phyloP scores from a whole-genome alignment of 225 moss, liverwort and hornwort species.

The Ulota crispa region DNA sequence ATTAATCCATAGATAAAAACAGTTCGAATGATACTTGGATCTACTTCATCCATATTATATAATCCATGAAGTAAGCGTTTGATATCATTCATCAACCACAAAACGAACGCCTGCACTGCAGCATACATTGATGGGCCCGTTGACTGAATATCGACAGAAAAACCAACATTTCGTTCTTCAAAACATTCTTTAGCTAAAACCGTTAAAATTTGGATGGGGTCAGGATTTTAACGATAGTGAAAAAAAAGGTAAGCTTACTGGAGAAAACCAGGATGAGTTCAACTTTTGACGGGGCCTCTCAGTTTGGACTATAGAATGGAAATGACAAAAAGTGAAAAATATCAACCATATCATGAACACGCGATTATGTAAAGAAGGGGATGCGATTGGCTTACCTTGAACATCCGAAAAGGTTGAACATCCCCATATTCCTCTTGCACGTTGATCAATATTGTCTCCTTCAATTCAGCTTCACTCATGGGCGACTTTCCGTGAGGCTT shows the following conservation, averaged over 20 bases:
- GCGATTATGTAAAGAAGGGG: background rate
- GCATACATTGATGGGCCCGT: too few species aligned
- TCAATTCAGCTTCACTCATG: slow-evolving; percentile 23
- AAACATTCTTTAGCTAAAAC: background rate
- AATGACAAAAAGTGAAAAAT: background rate
- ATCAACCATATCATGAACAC: slow-evolving; percentile 3
- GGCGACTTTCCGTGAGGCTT: background rate
- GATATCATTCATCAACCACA: too few species aligned
- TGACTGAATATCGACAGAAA: background rate
- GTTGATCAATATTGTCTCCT: slow-evolving; percentile 58
- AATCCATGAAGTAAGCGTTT: too few species aligned
- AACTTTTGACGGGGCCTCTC: background rate
- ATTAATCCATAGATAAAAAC: too few species aligned
- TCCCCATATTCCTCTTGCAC: slow-evolving; percentile 46
- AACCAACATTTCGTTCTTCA: background rate
- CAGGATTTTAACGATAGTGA: background rate
- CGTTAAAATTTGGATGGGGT: background rate
- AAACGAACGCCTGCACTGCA: too few species aligned
- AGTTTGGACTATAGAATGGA: background rate
- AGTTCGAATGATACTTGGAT: too few species aligned
- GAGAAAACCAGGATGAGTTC: background rate
- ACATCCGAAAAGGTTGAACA: slow-evolving; percentile 43
- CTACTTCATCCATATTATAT: too few species aligned
- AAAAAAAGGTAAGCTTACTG: background rate
- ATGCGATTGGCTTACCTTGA: slow-evolving; percentile 32